Evolutionary conservation across 345 rosid genomes (phyloP), one percentile per base, ranked within the genome.

Genomic region (Aurinia saxatilis): DNA sequence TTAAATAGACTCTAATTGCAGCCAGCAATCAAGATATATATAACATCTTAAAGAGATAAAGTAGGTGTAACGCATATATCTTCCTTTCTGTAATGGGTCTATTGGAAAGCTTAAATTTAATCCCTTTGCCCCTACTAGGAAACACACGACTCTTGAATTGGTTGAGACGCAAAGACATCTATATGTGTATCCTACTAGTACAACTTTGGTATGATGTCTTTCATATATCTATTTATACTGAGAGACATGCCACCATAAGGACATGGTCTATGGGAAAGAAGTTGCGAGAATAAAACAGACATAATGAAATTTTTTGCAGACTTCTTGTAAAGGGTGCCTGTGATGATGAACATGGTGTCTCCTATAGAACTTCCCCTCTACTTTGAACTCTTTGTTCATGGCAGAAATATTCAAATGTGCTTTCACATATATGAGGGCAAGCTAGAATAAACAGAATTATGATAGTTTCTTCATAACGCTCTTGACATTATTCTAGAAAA

Each of bases 1-100:
- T 57, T 5, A 31, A 7, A 48, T 71, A 49, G 53, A 56, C 54
- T 55, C 56, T 39, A 48, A 70, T 31, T 38, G 37, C 51, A 63
- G 52, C 14, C 5, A 49, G 45, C 18, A 40, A 63, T 57, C 31
- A 34, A 55, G 58, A 29, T 47, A 37, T 50, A 38, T 45, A 37
- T 50, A 8, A 40, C 33, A 48, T 55, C 47, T 15, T 54, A 39
- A 48, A 48, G 35, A 17, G 58, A 67, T 25, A 10, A 27, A 36
- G 56, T 17, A 6, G 27, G 38, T 68, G 14, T 23, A 12, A 46
- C 11, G 8, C 55, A 45, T 34, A 21, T 34, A 2, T 27, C 19
- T 18, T 37, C 5, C 45, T n/a, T 10, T 36, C 38, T 66, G 31
- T 57, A 35, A 35, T n/a, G 10, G 13, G 33, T n/a, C 49, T 56